Evolutionary conservation across 2,329 filamentous ascomycete species (phyloP).

Genomic region (Sordariomycetes sp.): DNA sequence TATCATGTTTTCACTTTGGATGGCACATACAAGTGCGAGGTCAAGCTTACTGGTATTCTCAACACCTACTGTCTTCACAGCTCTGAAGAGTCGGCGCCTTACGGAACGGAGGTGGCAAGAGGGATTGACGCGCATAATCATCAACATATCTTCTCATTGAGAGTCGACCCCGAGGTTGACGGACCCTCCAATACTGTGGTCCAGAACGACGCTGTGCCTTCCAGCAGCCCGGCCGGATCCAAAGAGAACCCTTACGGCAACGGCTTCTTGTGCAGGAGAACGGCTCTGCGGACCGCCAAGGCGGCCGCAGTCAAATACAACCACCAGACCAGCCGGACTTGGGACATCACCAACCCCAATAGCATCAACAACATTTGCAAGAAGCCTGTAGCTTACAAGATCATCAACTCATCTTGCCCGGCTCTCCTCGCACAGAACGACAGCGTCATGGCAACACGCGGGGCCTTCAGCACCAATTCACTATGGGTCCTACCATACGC

Average conservation of each 20-base stretch:
- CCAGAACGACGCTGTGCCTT: conserved; percentile 64
- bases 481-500: conserved; percentile 44
- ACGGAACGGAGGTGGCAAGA: conserved; percentile 68
- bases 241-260: conserved; percentile 82
- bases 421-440: too few species aligned
- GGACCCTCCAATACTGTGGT: conserved; percentile 77
- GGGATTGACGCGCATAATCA: conserved; percentile 92
- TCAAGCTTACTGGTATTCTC: conserved; percentile 83
- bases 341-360: conserved; percentile 82
- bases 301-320: conserved; percentile 71
- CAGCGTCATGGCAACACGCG: too few species aligned
- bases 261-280: conserved; percentile 78
- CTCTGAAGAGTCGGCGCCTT: conserved; percentile 72
- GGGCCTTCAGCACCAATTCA: too few species aligned
- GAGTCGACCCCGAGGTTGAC: conserved; percentile 79
- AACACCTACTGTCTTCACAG: conserved; percentile 81
- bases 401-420: too few species aligned
- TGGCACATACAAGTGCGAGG: conserved; percentile 82
- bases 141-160: conserved; percentile 88
- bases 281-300: conserved; percentile 60
- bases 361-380: conserved; percentile 75
- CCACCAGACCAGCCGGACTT: conserved; percentile 66
- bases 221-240: conserved; percentile 66
- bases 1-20: too few species aligned
- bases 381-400: conserved; percentile 79